Base-by-base conservation (phyloP, 2,329 filamentous ascomycete species). In the Aspergillus sp. region DNA sequence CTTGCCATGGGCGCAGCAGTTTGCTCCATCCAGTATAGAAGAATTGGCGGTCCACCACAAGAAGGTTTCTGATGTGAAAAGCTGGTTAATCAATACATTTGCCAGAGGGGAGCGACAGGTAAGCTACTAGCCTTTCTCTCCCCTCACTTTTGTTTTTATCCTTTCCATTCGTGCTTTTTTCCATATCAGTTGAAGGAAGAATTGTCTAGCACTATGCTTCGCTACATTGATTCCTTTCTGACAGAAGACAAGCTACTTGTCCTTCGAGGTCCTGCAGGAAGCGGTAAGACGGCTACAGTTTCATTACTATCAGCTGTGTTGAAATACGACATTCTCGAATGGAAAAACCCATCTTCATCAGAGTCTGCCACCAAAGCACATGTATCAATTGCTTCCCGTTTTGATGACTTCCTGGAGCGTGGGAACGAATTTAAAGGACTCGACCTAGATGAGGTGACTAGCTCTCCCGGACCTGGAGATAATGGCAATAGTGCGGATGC, bases 1-100 rank as follows among this genome's bases (percentile, higher is more conserved):
- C 52, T 84, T 89, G 55, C 92, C 94, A 3, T 98, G 94, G 94
- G 90, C 90, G 15, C 93, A 97, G 67, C 86, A 88, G 66, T 98
- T 92, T 75, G 88, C 86, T 2, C 94, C 94, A 0, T 70, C 75
- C 2, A 89, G 85, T 66, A 75, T 97, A 11, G 88, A 92, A 15
- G 94, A 98, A 77, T 81, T 99, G 49, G 94, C 90, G 0, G 94
- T 99, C 17, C 93, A 99, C 75, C 97, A 96, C 80, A 95, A 86
- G 69, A 99, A 99, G 75, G 90, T 98, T 5, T 79, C 86, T 2
- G 93, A 98, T 77, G 93, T 98, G 49, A 86, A 88, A 60, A 83
- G 79, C 60, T 98, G 95, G 93, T 79, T 99, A 36, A 86, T 90
- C 47, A 86, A 88, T 70, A 90, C 92, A 17, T 84, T 92, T 63